These are phyloP conservation scores for Alternaria novae-zelandiae DNA, from an alignment of 2,329 filamentous ascomycete species.

Conservation along the genomic window DNA sequence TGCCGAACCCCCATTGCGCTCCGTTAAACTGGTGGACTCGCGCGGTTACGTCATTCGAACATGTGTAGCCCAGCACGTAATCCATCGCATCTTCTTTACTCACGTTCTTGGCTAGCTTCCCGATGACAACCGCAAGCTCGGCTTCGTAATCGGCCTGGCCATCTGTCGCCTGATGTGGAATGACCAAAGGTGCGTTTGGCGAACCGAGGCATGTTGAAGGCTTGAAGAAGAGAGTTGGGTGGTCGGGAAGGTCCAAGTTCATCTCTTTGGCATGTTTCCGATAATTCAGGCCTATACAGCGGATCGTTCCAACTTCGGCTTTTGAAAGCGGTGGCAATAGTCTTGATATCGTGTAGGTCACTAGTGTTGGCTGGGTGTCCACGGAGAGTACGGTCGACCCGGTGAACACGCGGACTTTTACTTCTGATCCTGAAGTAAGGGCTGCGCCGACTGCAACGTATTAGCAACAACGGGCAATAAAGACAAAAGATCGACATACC, in stretches of 20 bases:
- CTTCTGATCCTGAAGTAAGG: slow-evolving; percentile 8
- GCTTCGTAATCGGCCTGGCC: slow-evolving; percentile 27
- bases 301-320: slow-evolving; percentile 50
- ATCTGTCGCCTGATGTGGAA: slow-evolving; percentile 19
- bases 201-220: slow-evolving; percentile 18
- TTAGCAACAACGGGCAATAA: not conserved
- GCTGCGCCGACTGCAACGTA: slow-evolving; percentile 19
- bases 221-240: slow-evolving; percentile 28
- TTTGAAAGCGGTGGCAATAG: slow-evolving; percentile 44
- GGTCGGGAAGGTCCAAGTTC: slow-evolving; percentile 18
- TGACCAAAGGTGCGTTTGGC: slow-evolving; percentile 16
- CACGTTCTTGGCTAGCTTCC: slow-evolving; percentile 57
- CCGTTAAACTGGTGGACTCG: slow-evolving; percentile 54
- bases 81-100: slow-evolving; percentile 49
- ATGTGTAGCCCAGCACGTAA: slow-evolving; percentile 59
- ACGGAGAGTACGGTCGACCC: slow-evolving; percentile 9
- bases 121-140: slow-evolving; percentile 53
- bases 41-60: slow-evolving; percentile 60
- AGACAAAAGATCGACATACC: slow-evolving; percentile 2
- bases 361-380: slow-evolving; percentile 5
- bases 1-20: slow-evolving; percentile 60
- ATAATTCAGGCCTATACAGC: slow-evolving; percentile 56
- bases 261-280: slow-evolving; percentile 25
- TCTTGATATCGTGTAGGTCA: slow-evolving; percentile 11
- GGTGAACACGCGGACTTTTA: slow-evolving; percentile 17